Base-by-base conservation (phyloP, 2,329 filamentous ascomycete species). In the Curvularia spicifera region DNA sequence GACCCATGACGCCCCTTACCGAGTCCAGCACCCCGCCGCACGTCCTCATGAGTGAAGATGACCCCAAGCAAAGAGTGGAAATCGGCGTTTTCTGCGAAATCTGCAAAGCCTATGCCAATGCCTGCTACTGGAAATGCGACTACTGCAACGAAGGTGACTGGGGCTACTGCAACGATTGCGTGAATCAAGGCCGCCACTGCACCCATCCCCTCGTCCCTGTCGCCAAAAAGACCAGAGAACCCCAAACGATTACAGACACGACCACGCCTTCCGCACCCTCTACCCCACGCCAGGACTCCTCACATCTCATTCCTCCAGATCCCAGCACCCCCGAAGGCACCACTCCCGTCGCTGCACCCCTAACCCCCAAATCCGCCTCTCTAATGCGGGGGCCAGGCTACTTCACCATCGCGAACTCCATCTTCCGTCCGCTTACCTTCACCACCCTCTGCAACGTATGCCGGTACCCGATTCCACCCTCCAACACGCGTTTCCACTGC, bases 101-200 rank as follows among this genome's bases (percentile, higher is more conserved):
- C 47, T 97, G 94, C 73, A 80, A 84, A 18, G 81, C 84, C 0
- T 90, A 87, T 80, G 85, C 91, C 0, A 93, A 96, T 68, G 85
- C 89, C 51, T 95, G 91, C 76, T 96, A 91, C 77, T 98, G 93
- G 94, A 88, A 91, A 61, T 98, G 94, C 75, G 87, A 90, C 58
- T 76, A 84, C 26, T 98, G 94, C 78, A 97, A 97, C 68, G 88
- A 95, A 61, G 94, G 92, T 5, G 93, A 96, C 71, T 98, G 93
- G 93, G 94, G 94, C 0, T 97, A 91, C 73, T 98, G 94, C 78
- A 92, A 93, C 68, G 80, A 84, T 59, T 98, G 94, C 65, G 91
- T 97, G 29, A 93, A 94, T 58, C 87, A 89, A 74, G 93, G 91
- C 15, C 84, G 84, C 59, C 90, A 88, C 59, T 98, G 94, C 77